These are phyloP conservation scores for Saturnispora halmiae DNA, from an alignment of 805 yeast species.

Conservation along the genomic window DNA sequence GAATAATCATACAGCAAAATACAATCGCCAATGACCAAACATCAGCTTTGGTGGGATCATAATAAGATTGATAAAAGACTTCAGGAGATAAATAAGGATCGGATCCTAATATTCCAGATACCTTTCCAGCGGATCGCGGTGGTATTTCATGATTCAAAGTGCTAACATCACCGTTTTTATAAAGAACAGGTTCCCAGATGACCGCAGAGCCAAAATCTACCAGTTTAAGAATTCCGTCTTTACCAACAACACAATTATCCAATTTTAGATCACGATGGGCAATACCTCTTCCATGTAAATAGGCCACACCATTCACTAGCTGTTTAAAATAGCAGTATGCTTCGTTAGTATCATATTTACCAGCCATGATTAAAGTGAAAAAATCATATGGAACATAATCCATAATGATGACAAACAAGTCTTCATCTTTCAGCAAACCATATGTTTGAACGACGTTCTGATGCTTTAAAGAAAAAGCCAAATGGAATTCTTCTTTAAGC, in stretches of 20 bases:
- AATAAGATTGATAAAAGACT: constrained; percentile 45
- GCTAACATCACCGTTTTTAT: not conserved
- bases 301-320: constrained; percentile 62
- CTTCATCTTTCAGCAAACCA: constrained; percentile 66
- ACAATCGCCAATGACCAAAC: constrained; percentile 93
- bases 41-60: constrained; percentile 84
- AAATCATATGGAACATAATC: constrained; percentile 90
- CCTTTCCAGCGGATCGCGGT: constrained; percentile 37
- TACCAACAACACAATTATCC: constrained; percentile 83
- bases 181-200: constrained; percentile 41
- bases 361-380: constrained; percentile 88
- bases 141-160: constrained; percentile 3
- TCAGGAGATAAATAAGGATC: constrained; percentile 97
- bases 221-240: constrained; percentile 67
- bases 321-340: constrained; percentile 77
- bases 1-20: constrained; percentile 79
- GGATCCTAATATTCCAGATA: constrained; percentile 86
- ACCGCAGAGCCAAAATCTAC: constrained; percentile 94
- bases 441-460: constrained; percentile 72
- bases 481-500: constrained; percentile 71
- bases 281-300: constrained; percentile 71
- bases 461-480: constrained; percentile 72
- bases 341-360: constrained; percentile 62
- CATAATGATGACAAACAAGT: constrained; percentile 68
- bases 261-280: constrained; percentile 91